Evolutionary conservation across 2,329 filamentous ascomycete genomes (phyloP).

Genomic region (Trichophyton equinum): DNA sequence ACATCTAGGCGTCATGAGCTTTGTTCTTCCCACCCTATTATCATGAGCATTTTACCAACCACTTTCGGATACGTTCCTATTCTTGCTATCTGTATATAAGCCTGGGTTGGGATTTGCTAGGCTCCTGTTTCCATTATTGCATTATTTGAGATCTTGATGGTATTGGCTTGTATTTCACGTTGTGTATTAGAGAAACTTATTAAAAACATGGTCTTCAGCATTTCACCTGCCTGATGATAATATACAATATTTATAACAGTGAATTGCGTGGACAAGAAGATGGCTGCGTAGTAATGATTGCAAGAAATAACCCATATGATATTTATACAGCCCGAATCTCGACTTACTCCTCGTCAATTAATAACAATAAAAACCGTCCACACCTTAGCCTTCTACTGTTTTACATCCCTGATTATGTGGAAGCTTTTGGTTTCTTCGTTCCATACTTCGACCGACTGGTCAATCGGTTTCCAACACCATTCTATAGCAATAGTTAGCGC

Average conservation of each 20-base stretch:
- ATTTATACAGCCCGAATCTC: not conserved
- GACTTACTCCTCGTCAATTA: not conserved
- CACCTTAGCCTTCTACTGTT: not conserved
- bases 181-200: not conserved
- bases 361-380: not conserved
- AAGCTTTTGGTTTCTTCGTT: conserved; percentile 86
- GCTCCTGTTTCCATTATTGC: not conserved
- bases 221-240: not conserved
- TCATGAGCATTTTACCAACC: not conserved
- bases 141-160: not conserved
- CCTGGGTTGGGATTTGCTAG: not conserved
- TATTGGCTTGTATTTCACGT: not conserved
- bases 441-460: conserved; percentile 91
- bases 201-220: not conserved
- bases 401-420: not conserved
- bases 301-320: not conserved
- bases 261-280: not conserved
- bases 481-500: conserved; percentile 40
- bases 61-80: not conserved
- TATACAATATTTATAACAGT: not conserved
- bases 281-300: not conserved
- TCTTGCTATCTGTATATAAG: conserved; percentile 1
- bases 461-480: conserved; percentile 74
- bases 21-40: not conserved
- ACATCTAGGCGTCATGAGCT: not conserved